Percentiles rank a stretch among this genome's conserved stretches.
Conservation (phyloP, 345 rosid genomes). For the Brassica nigra region DNA sequence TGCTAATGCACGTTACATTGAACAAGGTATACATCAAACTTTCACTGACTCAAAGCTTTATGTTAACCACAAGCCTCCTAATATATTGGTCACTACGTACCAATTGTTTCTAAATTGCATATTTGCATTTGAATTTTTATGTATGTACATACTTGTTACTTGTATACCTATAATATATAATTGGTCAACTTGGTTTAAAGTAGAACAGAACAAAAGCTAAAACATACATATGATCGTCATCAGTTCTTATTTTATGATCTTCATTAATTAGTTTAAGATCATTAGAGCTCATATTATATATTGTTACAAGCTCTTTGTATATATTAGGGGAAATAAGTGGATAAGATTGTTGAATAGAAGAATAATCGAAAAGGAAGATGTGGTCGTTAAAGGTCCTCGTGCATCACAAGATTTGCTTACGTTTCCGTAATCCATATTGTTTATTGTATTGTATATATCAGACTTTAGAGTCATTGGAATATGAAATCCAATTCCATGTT, state of each 20-base stretch:
- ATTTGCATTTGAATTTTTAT: not conserved
- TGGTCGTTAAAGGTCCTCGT: constrained; percentile 28
- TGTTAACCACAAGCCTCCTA: not conserved
- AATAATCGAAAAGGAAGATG: constrained; percentile 30
- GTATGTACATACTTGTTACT: not conserved
- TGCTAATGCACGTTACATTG: constrained; percentile 62
- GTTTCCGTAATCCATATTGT: constrained; percentile 28
- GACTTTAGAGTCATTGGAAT: not conserved
- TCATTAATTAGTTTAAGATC: constrained; percentile 12
- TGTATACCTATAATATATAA: not conserved
- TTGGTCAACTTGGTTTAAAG: constrained; percentile 12
- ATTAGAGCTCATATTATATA: too few species aligned
- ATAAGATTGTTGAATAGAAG: constrained; percentile 10
- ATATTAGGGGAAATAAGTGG: constrained; percentile 15
- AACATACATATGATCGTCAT: constrained; percentile 21
- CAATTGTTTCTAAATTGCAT: not conserved
- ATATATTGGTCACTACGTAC: not conserved
- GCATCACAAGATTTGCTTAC: constrained; percentile 38
- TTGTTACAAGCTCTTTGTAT: not conserved
- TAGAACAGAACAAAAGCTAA: constrained; percentile 26
- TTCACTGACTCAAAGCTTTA: not conserved
- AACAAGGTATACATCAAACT: constrained; percentile 52
- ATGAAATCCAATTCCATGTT: not conserved
- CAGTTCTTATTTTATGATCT: constrained; percentile 9
- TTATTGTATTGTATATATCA: constrained; percentile 6